Percentiles rank a stretch among this genome's conserved stretches.
phyloP scores from a whole-genome alignment of 306 rosid species.

The Phaseolus lunatus region DNA sequence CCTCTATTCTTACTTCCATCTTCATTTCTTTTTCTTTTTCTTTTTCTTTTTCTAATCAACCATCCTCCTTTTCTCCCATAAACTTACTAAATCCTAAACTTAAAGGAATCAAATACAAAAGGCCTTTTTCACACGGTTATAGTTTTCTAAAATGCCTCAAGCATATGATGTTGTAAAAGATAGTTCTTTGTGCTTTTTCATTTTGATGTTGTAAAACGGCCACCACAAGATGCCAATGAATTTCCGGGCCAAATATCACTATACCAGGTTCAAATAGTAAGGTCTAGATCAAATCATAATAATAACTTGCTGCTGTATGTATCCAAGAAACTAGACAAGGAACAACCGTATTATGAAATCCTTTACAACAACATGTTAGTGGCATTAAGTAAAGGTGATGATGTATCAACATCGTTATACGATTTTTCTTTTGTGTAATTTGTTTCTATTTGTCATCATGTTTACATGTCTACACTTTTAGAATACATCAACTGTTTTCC shows the following conservation, averaged over 20 bases:
- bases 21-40: neutral
- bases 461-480: neutral
- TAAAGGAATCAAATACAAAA: neutral
- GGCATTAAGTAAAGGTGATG: neutral
- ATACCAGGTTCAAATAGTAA: neutral
- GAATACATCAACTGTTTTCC: neutral
- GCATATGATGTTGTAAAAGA: too few relatives aligned
- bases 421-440: neutral
- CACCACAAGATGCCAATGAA: neutral
- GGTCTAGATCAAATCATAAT: slow-evolving; percentile 18
- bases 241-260: slow-evolving; percentile 1
- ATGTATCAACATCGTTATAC: neutral
- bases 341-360: slow-evolving; percentile 9
- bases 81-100: neutral
- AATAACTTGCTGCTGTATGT: slow-evolving; percentile 4
- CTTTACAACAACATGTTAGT: neutral
- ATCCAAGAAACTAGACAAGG: slow-evolving; percentile 12
- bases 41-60: too few relatives aligned
- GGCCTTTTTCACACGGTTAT: too few relatives aligned
- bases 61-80: neutral
- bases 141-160: too few relatives aligned
- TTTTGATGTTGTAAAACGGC: neutral
- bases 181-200: too few relatives aligned
- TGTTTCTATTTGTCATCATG: neutral
- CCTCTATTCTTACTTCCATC: neutral